Evolutionary conservation across 352 stramenopile species (phyloP), one percentile per base, ranked within the genome.

Genomic region (Phytophthora palmivora): DNA sequence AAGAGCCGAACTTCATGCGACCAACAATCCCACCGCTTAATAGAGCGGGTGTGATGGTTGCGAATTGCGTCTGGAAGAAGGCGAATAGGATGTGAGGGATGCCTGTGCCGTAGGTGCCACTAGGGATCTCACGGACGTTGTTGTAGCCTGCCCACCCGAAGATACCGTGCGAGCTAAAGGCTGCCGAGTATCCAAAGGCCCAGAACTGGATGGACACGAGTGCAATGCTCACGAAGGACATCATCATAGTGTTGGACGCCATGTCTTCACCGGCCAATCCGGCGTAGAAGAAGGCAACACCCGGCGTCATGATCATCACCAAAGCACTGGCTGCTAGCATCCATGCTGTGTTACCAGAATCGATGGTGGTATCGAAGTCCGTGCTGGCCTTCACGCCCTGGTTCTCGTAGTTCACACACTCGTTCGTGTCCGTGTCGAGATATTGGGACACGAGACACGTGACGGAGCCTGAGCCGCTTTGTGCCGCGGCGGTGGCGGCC

Each of bases 1-100:
- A 90, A 36, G 65, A 81, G 49, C 76, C 81, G 42, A 95, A 93
- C 58, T 89, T 92, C 78, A 94, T 92, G 49, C 88, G 79, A 22
- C 90, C 87, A n/a, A 91, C 84, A 56, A 94, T 84, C 24, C 84
- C 84, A 24, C 87, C 87, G 11, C 70, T 88, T 22, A 96, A 67
- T 18, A 95, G 63, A 3, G 84, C 86, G 5, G 86, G 86, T 12
- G 83, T 92, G 61, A 95, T 87, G 26, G 78, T 88, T 19, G 88
- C 88, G 62, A 94, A 95, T 59, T 89, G 84, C 11, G 81, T 89
- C 67, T 95, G 87, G 70, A 91, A 95, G 61, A 94, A 77, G 47
- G 83, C 82, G 58, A 89, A 93, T 7, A 92, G 58, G 22, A 82
- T 77, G 60, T 89, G 74, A 22, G 87, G 87, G 67, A 94, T 92